Evolutionary conservation across 495 filamentous ascomycete genomes (phyloP).

Genomic region (Hyaloscypha hepaticicola): DNA sequence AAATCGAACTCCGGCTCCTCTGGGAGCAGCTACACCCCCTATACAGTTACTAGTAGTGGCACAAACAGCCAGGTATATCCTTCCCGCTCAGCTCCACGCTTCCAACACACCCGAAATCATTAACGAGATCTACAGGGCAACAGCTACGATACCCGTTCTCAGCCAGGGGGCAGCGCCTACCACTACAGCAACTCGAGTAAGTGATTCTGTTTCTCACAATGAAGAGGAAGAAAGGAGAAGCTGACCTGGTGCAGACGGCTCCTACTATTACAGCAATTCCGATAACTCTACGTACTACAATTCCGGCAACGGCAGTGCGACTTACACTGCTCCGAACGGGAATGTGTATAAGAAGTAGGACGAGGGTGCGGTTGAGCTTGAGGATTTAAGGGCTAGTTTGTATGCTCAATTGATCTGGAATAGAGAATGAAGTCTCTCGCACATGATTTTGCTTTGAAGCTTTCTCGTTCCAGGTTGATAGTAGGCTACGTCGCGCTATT

Average conservation of each 20-base stretch:
- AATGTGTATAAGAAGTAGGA: constrained; percentile 29
- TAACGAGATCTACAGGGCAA: constrained; percentile 23
- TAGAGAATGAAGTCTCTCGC: neutral
- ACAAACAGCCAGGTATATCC: constrained; percentile 27
- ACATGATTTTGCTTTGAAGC: neutral
- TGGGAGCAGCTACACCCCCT: constrained; percentile 22
- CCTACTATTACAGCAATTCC: constrained; percentile 29
- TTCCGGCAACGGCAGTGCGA: constrained; percentile 14
- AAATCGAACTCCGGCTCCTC: constrained; percentile 7
- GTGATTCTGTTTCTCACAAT: neutral
- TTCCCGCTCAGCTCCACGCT: neutral
- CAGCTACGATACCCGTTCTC: constrained; percentile 28
- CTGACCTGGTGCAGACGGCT: constrained; percentile 21
- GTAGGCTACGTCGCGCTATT: neutral
- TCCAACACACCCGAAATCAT: neutral
- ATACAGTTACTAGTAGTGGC: constrained; percentile 18
- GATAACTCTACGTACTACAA: constrained; percentile 29
- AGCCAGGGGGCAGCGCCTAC: constrained; percentile 26
- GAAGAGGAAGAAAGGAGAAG: neutral
- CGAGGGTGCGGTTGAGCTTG: neutral
- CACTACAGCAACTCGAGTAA: constrained; percentile 30
- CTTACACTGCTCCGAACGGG: constrained; percentile 31
- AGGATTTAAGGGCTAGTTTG: too few species aligned
- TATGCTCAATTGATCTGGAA: neutral
- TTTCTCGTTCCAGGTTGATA: neutral